Conservation (phyloP, 2,329 filamentous ascomycete species). For the Emergomyces orientalis region DNA sequence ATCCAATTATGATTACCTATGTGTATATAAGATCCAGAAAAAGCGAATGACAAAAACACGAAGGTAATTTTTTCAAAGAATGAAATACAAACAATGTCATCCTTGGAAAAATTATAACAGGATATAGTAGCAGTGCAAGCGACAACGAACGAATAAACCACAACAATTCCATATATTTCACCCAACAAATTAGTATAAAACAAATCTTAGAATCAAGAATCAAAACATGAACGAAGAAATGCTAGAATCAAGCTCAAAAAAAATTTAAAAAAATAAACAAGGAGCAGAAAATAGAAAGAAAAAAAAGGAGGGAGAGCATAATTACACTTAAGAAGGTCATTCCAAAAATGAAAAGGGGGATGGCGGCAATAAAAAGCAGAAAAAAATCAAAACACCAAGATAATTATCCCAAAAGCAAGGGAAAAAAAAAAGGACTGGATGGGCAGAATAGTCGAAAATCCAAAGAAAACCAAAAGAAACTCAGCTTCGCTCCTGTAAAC, state of each 20-base stretch:
- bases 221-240: too few relatives aligned
- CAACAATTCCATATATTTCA: slow-evolving; percentile 3
- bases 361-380: neutral
- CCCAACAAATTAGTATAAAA: slow-evolving; percentile 14
- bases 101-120: slow-evolving; percentile 4
- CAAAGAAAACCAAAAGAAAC: neutral
- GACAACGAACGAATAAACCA: neutral
- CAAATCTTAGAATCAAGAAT: slow-evolving; percentile 5
- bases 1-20: slow-evolving; percentile 2
- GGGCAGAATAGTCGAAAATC: neutral
- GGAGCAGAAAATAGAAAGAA: slow-evolving; percentile 3
- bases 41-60: neutral
- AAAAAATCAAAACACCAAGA: neutral
- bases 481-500: neutral
- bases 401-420: neutral
- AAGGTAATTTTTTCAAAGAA: neutral
- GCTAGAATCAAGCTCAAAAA: neutral
- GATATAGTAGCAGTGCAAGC: slow-evolving; percentile 5
- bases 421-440: neutral
- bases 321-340: slow-evolving; percentile 4
- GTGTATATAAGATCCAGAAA: neutral
- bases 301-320: slow-evolving; percentile 8
- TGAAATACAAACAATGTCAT: neutral
- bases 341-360: neutral
- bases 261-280: neutral